Conservation (phyloP, 139 green algal species). For the Deuterostichococcus epilithicus region DNA sequence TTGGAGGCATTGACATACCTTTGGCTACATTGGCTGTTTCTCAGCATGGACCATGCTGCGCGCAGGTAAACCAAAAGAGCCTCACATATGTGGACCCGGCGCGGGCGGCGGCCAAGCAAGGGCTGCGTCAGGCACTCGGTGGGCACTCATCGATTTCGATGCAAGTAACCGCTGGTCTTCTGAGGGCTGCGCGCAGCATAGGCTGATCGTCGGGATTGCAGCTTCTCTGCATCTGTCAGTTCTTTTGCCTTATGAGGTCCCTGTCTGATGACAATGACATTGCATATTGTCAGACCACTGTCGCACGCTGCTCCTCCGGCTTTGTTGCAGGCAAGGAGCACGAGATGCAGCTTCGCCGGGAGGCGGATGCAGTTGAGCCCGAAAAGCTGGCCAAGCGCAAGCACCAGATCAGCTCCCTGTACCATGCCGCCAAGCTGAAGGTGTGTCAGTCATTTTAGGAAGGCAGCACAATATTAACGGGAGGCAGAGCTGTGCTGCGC, state of each 20-base stretch:
- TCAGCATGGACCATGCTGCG: not conserved
- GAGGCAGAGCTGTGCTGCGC: not conserved
- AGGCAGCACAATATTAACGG: not conserved
- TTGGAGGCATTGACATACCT: too few relatives aligned
- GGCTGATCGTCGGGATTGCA: too few relatives aligned
- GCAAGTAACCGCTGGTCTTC: too few relatives aligned
- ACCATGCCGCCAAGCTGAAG: conserved; percentile 54
- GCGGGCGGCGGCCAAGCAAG: conserved; percentile 32
- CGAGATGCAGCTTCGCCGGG: conserved; percentile 42
- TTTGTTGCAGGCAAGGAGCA: conserved; percentile 25
- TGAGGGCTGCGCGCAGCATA: too few relatives aligned
- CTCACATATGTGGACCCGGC: conserved; percentile 51
- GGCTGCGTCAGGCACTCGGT: conserved; percentile 50
- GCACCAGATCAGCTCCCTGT: conserved; percentile 76
- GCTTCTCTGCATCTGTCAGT: too few relatives aligned
- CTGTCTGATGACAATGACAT: too few relatives aligned
- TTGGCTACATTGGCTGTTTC: not conserved
- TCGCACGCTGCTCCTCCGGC: too few relatives aligned
- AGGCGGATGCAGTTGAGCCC: conserved; percentile 40
- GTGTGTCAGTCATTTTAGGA: not conserved
- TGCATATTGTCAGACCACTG: too few relatives aligned
- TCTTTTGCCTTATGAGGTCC: too few relatives aligned
- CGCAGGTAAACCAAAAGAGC: conserved; percentile 50
- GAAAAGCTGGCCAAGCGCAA: conserved; percentile 57
- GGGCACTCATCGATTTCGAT: conserved; percentile 48